phyloP scores from a whole-genome alignment of 495 filamentous ascomycete species.

The Extremus antarcticus region DNA sequence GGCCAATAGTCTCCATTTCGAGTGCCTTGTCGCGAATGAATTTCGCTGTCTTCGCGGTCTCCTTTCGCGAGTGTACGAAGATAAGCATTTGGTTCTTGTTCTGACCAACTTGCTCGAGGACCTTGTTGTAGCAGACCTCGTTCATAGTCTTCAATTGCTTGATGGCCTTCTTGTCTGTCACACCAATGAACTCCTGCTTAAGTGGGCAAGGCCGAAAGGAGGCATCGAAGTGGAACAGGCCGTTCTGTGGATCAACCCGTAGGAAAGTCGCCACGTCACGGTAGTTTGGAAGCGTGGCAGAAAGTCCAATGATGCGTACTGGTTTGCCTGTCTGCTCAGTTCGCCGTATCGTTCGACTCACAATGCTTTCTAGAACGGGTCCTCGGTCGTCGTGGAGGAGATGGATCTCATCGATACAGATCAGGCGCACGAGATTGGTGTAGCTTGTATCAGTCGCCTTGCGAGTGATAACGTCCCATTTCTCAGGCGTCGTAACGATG shows the following conservation, averaged over 20 bases:
- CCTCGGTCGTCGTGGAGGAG: slow-evolving; percentile 95
- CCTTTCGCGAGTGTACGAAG: slow-evolving; percentile 95
- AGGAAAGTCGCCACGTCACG: slow-evolving; percentile 93
- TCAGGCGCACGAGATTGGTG: slow-evolving; percentile 86
- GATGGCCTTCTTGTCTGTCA: slow-evolving; percentile 96
- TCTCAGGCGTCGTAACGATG: slow-evolving; percentile 97
- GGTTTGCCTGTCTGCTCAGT: slow-evolving; percentile 88
- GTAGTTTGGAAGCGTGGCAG: slow-evolving; percentile 94
- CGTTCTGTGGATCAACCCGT: slow-evolving; percentile 74
- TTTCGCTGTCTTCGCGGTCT: slow-evolving; percentile 93
- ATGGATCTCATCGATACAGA: slow-evolving; percentile 98
- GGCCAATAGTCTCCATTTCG: slow-evolving; percentile 90
- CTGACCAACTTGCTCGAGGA: slow-evolving; percentile 87
- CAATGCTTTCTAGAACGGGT: slow-evolving; percentile 92
- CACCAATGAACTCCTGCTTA: slow-evolving; percentile 93
- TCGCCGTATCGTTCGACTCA: slow-evolving; percentile 83
- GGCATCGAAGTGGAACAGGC: slow-evolving; percentile 92
- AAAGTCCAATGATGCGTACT: slow-evolving; percentile 83
- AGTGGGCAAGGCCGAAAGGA: slow-evolving; percentile 88
- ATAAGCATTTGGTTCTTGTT: slow-evolving; percentile 95
- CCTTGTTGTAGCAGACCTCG: slow-evolving; percentile 94
- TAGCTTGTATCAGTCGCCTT: slow-evolving; percentile 97
- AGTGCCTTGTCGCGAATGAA: slow-evolving; percentile 93
- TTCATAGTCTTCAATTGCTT: slow-evolving; percentile 99
- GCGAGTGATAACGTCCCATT: slow-evolving; percentile 97